Base-by-base conservation (phyloP, 805 yeast genomes). In the Grigorovia humatica region DNA sequence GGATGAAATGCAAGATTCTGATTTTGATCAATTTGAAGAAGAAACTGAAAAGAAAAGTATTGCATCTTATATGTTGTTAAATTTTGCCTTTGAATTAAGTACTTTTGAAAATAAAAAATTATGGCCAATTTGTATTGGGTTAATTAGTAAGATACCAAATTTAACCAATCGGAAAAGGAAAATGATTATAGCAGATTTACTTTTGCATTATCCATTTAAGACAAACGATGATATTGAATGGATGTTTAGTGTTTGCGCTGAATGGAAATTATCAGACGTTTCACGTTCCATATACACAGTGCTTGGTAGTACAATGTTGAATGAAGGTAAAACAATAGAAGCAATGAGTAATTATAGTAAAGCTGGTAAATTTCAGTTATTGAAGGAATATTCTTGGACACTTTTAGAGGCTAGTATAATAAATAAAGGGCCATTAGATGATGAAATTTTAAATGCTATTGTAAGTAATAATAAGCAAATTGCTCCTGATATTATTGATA, bases 221-320 rank as follows among this genome's bases (percentile, higher is more conserved):
- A 81, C 82, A 9, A 83, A 82, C 60, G 90, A 85, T 62, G 95
- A 85, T 62, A 73, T 83, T 54, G 93, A 85, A 64, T 85, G 91
- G 91, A 77, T 83, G 46, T 69, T 85, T 49, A 78, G 87, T 2
- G 71, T 85, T 5, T 84, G 91, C 69, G 85, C 89, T 12, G 76
- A 82, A 57, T 71, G 85, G 63, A 78, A 77, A 58, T 64, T 85
- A 44, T 73, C 80, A n/a, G 68, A 74, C 8, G 80, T 85, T 12
- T 80, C 85, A 0, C 74, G 74, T 52, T 70, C 74, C 35, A 70
- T 85, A 3, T 82, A 77, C 64, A 73, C 75, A 51, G 68, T 67
- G 18, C 67, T 75, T 51, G 83, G 81, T 8, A 66, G 69, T 42
- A 71, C 72, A 48, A 72, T 80, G 17, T 67, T 78, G 48, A 70